phyloP scores from a whole-genome alignment of 2,329 filamentous ascomycete species.

The Penicillium sp. region DNA sequence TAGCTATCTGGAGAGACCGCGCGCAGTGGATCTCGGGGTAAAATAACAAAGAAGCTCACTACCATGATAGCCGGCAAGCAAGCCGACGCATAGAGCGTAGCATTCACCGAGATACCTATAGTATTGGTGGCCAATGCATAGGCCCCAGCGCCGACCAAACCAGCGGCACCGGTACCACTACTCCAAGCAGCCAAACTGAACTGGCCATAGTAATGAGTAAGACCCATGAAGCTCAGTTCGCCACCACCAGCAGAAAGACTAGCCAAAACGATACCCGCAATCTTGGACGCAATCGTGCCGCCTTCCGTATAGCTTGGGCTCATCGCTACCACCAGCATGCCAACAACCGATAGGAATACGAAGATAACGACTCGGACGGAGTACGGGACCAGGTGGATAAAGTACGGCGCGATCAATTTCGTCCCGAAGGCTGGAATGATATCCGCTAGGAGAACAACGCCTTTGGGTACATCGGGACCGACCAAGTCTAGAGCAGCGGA shows the following conservation, averaged over 20 bases:
- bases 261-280: conserved; percentile 80
- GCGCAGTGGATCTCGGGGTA: conserved; percentile 69
- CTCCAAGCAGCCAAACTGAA: conserved; percentile 89
- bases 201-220: conserved; percentile 91
- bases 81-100: conserved; percentile 74
- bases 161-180: conserved; percentile 86
- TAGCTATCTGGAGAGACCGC: conserved; percentile 55
- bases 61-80: conserved; percentile 79
- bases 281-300: conserved; percentile 69
- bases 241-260: conserved; percentile 84
- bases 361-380: conserved; percentile 71
- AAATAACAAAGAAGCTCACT: conserved; percentile 77
- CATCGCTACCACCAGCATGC: conserved; percentile 87
- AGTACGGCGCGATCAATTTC: conserved; percentile 88
- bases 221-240: conserved; percentile 84
- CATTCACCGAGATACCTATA: conserved; percentile 70
- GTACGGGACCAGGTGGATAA: conserved; percentile 87
- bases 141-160: conserved; percentile 79
- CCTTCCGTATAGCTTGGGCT: conserved; percentile 63
- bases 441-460: conserved; percentile 88
- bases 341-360: conserved; percentile 71
- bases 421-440: conserved; percentile 86
- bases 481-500: conserved; percentile 94
- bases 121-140: conserved; percentile 86
- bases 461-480: conserved; percentile 81